phyloP scores from a whole-genome alignment of 228 moss, liverwort and hornwort species.

The Sphagnum magellanicum region DNA sequence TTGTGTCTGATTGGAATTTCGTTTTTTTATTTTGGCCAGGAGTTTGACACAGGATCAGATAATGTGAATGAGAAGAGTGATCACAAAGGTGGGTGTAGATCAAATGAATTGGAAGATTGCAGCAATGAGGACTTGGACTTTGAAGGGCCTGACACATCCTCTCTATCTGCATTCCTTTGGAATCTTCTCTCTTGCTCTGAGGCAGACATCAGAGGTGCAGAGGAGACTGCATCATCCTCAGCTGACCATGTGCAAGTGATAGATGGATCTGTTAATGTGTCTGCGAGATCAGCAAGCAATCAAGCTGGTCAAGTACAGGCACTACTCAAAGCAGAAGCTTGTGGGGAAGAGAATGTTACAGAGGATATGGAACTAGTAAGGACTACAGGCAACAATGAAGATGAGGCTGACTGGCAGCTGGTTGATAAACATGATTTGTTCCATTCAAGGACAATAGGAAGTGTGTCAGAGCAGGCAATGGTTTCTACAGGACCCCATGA shows the following conservation, averaged over 20 bases:
- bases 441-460: constrained; percentile 16
- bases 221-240: constrained; percentile 10
- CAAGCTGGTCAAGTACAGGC: constrained; percentile 15
- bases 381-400: constrained; percentile 51
- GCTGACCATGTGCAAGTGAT: constrained; percentile 26
- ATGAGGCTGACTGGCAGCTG: constrained; percentile 91
- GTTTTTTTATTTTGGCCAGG: no score
- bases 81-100: background rate
- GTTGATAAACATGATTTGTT: constrained; percentile 71
- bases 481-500: constrained; percentile 15
- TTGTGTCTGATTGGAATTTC: no score
- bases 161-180: constrained; percentile 82
- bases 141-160: constrained; percentile 87
- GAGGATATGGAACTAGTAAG: constrained; percentile 15
- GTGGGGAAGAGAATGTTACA: constrained; percentile 9
- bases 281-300: constrained; percentile 12
- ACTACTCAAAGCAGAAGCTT: constrained; percentile 10
- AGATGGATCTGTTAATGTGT: constrained; percentile 11
- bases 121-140: constrained; percentile 33
- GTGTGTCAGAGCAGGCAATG: constrained; percentile 12
- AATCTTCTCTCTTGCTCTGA: constrained; percentile 40
- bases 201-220: constrained; percentile 13
- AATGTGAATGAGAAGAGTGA: no score
- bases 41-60: no score
- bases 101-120: constrained; percentile 19